These are phyloP conservation scores for Lycium barbarum DNA, from an alignment of 257 asterid genomes.

Conservation along the genomic window DNA sequence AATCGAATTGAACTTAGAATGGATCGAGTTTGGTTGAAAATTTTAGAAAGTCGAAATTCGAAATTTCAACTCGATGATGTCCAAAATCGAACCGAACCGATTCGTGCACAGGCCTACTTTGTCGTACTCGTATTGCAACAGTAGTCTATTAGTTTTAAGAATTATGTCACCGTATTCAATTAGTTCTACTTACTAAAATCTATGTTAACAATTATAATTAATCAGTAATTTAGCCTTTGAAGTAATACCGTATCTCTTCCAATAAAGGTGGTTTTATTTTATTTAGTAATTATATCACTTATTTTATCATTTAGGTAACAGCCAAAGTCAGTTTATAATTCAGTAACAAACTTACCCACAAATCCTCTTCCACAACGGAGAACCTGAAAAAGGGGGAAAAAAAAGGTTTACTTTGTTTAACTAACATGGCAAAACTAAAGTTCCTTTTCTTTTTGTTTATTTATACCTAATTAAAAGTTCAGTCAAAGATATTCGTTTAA, in stretches of 20 bases:
- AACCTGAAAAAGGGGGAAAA: neutral
- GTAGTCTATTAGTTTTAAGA: neutral
- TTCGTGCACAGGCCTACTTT: no score
- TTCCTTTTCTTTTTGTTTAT: neutral
- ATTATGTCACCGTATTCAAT: neutral
- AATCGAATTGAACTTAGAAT: no score
- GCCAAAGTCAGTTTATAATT: neutral
- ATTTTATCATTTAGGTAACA: neutral
- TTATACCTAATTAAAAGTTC: neutral
- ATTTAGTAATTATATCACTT: no score
- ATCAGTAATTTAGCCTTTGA: no score
- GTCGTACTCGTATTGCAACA: neutral
- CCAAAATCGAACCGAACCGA: no score
- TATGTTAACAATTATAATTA: neutral
- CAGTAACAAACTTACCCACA: neutral
- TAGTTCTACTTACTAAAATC: neutral
- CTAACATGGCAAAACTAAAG: neutral
- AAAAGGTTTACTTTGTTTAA: neutral
- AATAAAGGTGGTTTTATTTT: no score
- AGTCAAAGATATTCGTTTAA: constrained; percentile 8
- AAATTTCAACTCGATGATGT: no score
- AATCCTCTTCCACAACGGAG: neutral
- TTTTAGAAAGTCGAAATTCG: no score
- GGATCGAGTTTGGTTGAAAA: no score
- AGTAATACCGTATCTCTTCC: no score